Conservation (phyloP, 2,329 filamentous ascomycete species). For the Atkinsonella texensis region DNA sequence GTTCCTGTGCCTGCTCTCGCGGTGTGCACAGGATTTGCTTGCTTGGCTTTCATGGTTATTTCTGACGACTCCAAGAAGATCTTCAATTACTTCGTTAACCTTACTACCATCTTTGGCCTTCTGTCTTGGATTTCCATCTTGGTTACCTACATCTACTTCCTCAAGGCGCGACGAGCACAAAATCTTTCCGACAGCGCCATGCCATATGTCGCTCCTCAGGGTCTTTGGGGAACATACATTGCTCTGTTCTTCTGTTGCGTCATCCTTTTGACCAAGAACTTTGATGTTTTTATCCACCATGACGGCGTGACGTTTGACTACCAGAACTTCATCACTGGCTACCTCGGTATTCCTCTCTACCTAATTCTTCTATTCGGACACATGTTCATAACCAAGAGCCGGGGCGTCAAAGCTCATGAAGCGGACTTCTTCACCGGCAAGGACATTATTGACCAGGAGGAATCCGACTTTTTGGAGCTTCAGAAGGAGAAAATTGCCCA, state of each 20-base stretch:
- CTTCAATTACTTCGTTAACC: conserved; percentile 55
- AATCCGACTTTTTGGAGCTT: conserved; percentile 51
- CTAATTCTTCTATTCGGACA: conserved; percentile 56
- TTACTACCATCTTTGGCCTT: conserved; percentile 55
- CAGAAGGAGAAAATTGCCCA: conserved; percentile 18
- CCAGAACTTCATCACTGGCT: conserved; percentile 67
- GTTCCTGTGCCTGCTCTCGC: conserved; percentile 57
- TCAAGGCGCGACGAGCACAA: conserved; percentile 50
- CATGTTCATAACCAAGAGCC: conserved; percentile 44
- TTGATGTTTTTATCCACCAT: conserved; percentile 51
- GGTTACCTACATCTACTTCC: conserved; percentile 55
- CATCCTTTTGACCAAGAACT: conserved; percentile 76
- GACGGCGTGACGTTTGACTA: conserved; percentile 50
- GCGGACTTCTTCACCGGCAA: conserved; percentile 64
- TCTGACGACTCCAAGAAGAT: conserved; percentile 41
- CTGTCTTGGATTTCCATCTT: conserved; percentile 58
- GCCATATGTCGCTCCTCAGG: conserved; percentile 58
- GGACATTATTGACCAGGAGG: conserved; percentile 60
- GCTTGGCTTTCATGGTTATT: conserved; percentile 59
- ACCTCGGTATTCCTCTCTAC: conserved; percentile 66
- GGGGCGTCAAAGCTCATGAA: conserved; percentile 42
- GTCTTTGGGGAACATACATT: conserved; percentile 54
- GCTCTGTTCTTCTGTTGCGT: conserved; percentile 60
- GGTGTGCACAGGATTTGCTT: conserved; percentile 47
- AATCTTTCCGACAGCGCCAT: conserved; percentile 41